Base-by-base conservation (phyloP, 2,329 filamentous ascomycete genomes). In the Thielaviopsis ethacetica region DNA sequence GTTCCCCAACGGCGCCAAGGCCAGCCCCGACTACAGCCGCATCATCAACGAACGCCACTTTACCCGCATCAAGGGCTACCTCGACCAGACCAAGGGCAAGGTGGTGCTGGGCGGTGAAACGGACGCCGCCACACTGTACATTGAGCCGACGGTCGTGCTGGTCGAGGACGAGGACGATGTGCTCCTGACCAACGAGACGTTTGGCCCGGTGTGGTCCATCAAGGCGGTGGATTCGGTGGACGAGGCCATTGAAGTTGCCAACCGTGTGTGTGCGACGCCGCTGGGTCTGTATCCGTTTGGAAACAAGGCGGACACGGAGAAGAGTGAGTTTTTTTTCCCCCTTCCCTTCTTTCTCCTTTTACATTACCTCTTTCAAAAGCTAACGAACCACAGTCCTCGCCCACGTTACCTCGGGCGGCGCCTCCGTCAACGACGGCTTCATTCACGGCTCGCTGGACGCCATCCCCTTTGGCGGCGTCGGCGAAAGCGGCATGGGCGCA, bases 131-230 rank as follows among this genome's bases (percentile, higher is more conserved):
- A 80, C 88, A 34, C 82, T 86, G 55, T 96, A 86, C 71, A 93
- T 98, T 65, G 89, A 91, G 69, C 88, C 91, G 0, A 98, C 93
- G 0, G 83, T 91, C n/a, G 83, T 98, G n/a, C 78, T 88, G 62
- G 85, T 96, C 44, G 77, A 87, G 64, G 83, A 82, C 62, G 68
- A 79, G 17, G 79, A 91, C 54, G 91, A 95, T 71, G 78, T 84
- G 7, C 81, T 96, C 71, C 79, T 96, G 67, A 73, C 74, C 24
- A 82, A 95, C 63, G 93, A 98, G 73, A 88, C 84, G 51, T 98
- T 98, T 68, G 93, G 91, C 6, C 93, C 93, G n/a, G 77, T 95
- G 61, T 89, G 95, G 64, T 84, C 88, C 63, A 82, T 97, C 63
- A 73, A 95, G 58, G 79, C 89, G 0, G 85, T 89, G 59, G 80